Evolutionary conservation across 805 yeast species (phyloP), one percentile per base, ranked within the genome.

Genomic region (Wickerhamomyces mucosus): DNA sequence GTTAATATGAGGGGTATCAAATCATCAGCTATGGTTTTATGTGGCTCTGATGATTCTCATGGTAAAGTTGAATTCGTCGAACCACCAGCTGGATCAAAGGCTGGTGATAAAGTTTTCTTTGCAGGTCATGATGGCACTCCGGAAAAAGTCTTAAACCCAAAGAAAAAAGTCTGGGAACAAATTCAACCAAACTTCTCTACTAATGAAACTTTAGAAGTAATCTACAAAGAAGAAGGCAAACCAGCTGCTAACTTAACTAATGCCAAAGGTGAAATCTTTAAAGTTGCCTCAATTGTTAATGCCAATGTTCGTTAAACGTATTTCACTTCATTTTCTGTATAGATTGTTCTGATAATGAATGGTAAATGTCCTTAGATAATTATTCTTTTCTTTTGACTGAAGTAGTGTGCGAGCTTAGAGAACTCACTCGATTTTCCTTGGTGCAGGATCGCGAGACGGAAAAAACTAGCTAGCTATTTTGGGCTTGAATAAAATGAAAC

Each of bases 1-100:
- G 98, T 88, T 26, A 78, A 78, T 51, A 92, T 92, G 99, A 80
- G 98, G 65, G 97, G 98, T 43, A 76, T 92, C 53, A 85, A 85
- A 58, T 86, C 96, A 8, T 65, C 76, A 31, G 99, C 95, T 32
- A 92, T 92, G 99, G 97, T 92, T 29, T 69, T 92, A 46, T 92
- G 99, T 69, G 89, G 86, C 17, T 85, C 96, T 37, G 72, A 64
- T 18, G 77, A 67, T 33, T 82, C 71, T 30, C 75, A 66, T 32
- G 81, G 71, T 32, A 63, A 62, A 22, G 96, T 92, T 37, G 97
- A 92, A 62, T 86, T 92, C 50, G 88, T 89, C 43, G 79, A 81
- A 57, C 97, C 97, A 36, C 99, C 99, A 45, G 75, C 72, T 21
- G 95, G 86, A 13, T 75, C 95, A 27, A 72, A 84, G 63, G 77